A percentile compares a stretch with the other conserved stretches of the same genome.
phyloP scores from a whole-genome alignment of 2,329 filamentous ascomycete genomes.

The Epichloe scottii region DNA sequence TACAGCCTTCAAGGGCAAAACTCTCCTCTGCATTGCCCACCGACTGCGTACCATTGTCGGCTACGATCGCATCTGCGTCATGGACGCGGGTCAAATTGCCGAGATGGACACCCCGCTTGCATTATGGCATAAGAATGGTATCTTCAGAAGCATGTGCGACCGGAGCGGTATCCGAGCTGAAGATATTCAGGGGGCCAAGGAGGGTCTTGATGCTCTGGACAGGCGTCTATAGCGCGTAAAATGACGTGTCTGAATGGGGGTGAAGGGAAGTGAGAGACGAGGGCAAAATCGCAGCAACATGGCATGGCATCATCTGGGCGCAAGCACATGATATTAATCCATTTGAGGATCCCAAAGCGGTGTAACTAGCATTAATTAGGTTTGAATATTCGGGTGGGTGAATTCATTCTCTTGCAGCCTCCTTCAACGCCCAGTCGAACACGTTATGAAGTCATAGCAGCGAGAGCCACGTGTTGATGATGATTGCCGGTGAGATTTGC shows the following conservation, averaged over 20 bases:
- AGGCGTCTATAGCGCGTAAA: not conserved
- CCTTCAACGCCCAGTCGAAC: no score
- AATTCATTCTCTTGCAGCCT: no score
- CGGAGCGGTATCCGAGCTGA: slow-evolving; percentile 59
- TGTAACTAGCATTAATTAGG: no score
- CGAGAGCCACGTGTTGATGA: no score
- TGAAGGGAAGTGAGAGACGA: not conserved
- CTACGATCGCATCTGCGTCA: slow-evolving; percentile 93
- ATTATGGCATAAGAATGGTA: slow-evolving; percentile 61
- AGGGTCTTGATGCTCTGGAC: slow-evolving; percentile 17
- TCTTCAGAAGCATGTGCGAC: slow-evolving; percentile 86
- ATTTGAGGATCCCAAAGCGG: no score
- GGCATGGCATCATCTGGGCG: no score
- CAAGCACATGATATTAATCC: no score
- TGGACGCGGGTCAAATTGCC: slow-evolving; percentile 80
- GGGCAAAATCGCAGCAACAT: no score
- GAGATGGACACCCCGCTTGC: slow-evolving; percentile 68
- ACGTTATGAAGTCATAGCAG: no score
- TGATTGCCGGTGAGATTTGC: no score
- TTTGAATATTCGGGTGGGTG: no score
- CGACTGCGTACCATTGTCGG: slow-evolving; percentile 82
- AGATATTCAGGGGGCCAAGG: slow-evolving; percentile 36
- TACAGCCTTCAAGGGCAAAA: slow-evolving; percentile 72
- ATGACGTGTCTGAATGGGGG: not conserved
- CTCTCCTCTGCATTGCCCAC: slow-evolving; percentile 85